Percentiles rank a stretch among this genome's conserved stretches.
phyloP scores from a whole-genome alignment of 2,329 filamentous ascomycete genomes.

The Apiospora rasikravindrae region DNA sequence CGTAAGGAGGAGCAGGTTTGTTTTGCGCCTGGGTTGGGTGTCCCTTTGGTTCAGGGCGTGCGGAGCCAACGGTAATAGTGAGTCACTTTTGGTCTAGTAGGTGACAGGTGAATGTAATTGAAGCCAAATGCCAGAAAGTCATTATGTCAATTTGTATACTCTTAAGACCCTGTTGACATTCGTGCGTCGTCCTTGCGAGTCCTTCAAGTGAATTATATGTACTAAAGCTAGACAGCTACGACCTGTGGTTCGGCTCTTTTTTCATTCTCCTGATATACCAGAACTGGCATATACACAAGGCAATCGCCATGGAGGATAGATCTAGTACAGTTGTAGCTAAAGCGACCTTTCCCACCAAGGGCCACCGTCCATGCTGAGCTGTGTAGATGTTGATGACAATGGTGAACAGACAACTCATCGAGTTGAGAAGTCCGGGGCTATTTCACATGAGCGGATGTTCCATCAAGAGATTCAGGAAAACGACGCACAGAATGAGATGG shows the following conservation, averaged over 20 bases:
- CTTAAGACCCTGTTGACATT: not conserved
- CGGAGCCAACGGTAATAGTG: not conserved
- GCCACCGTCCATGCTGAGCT: not conserved
- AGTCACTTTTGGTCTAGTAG: not conserved
- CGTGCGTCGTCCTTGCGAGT: not conserved
- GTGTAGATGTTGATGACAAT: not conserved
- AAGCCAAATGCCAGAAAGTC: conserved; percentile 1
- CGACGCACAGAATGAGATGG: conserved; percentile 2
- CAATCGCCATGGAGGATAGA: not conserved
- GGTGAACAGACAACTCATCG: not conserved
- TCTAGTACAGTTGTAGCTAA: not conserved
- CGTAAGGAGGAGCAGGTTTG: not conserved
- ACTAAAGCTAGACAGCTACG: not conserved
- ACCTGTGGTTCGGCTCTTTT: conserved; percentile 1
- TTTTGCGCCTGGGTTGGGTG: not conserved
- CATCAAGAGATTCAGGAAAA: not conserved
- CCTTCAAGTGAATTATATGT: not conserved
- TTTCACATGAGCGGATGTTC: not conserved
- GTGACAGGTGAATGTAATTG: not conserved
- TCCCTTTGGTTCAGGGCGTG: not conserved
- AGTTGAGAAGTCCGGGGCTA: not conserved
- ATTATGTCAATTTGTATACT: not conserved
- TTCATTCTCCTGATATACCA: not conserved
- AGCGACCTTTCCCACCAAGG: conserved; percentile 7
- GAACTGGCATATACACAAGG: not conserved